Evolutionary conservation across 225 moss, liverwort and hornwort genomes (phyloP).

Genomic region (Sphagnum tenellum): DNA sequence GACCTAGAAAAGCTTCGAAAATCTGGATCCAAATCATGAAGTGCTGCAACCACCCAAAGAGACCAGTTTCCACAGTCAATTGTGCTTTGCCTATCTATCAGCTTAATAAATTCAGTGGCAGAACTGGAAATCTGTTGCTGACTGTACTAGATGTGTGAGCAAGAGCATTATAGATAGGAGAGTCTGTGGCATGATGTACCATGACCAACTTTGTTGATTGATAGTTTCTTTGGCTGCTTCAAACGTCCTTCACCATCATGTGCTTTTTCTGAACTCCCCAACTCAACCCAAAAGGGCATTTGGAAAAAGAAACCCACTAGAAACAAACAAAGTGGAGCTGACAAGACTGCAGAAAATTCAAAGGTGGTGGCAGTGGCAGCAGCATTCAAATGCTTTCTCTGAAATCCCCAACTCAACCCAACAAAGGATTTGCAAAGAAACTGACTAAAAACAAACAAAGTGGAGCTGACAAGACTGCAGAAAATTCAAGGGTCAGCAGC

Average conservation of each 20-base stretch:
- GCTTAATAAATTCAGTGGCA: background rate
- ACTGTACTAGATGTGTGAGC: too few relatives aligned
- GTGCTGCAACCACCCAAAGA: conserved; percentile 35
- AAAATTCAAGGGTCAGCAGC: too few relatives aligned
- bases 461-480: too few relatives aligned
- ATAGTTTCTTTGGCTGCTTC: conserved; percentile 70
- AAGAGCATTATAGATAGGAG: background rate
- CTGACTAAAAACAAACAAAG: too few relatives aligned
- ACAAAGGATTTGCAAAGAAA: background rate
- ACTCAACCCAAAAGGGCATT: background rate
- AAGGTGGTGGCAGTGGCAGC: too few relatives aligned
- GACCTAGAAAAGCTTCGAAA: conserved; percentile 86
- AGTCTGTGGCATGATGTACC: conserved; percentile 27
- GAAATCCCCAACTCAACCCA: conserved; percentile 1
- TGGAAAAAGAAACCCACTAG: too few relatives aligned
- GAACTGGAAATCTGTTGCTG: too few relatives aligned
- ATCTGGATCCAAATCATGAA: conserved; percentile 89
- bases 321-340: too few relatives aligned
- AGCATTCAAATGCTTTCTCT: conserved; percentile 69
- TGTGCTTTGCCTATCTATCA: background rate
- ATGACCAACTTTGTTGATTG: conserved; percentile 98
- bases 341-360: too few relatives aligned
- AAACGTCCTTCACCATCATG: conserved; percentile 68
- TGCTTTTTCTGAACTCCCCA: conserved; percentile 55
- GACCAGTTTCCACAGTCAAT: background rate